phyloP scores from a whole-genome alignment of 495 filamentous ascomycete genomes.

The Diplogelasinospora grovesii region DNA sequence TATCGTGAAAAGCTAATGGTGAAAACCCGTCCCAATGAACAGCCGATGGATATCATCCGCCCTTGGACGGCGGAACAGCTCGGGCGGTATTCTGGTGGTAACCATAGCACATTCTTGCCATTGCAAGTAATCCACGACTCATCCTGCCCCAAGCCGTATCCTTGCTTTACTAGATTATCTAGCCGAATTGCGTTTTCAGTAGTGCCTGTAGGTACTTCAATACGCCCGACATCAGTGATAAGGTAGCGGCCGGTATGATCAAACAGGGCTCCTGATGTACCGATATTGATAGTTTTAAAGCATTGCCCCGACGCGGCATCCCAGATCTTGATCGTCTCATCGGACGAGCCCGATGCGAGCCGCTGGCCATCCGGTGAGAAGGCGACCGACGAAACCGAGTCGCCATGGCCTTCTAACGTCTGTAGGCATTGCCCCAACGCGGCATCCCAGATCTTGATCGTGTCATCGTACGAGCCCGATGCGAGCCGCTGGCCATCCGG shows the following conservation, averaged over 20 bases:
- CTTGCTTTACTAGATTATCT: conserved; percentile 2
- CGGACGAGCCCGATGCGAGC: background rate
- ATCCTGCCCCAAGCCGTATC: conserved; percentile 10
- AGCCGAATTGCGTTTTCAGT: conserved; percentile 4
- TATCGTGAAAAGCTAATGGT: conserved; percentile 6
- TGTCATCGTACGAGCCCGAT: conserved; percentile 78
- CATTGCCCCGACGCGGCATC: background rate
- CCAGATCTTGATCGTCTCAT: background rate
- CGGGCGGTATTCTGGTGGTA: conserved; percentile 23
- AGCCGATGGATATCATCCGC: conserved; percentile 10
- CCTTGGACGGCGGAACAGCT: conserved; percentile 6
- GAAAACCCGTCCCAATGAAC: conserved; percentile 13
- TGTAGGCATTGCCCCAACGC: conserved; percentile 5
- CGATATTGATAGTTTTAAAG: background rate
- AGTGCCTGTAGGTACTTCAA: conserved; percentile 3
- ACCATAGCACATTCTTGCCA: conserved; percentile 18
- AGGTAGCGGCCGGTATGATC: background rate
- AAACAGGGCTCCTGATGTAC: background rate
- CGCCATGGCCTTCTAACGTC: conserved; percentile 1
- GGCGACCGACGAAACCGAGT: background rate
- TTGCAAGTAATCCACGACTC: conserved; percentile 20
- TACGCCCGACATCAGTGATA: conserved; percentile 3
- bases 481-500: conserved; percentile 57
- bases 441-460: conserved; percentile 24
- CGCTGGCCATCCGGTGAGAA: conserved; percentile 5